Evolutionary conservation across 2,329 filamentous ascomycete species (phyloP), one percentile per base, ranked within the genome.

Genomic region (Monilinia laxa): DNA sequence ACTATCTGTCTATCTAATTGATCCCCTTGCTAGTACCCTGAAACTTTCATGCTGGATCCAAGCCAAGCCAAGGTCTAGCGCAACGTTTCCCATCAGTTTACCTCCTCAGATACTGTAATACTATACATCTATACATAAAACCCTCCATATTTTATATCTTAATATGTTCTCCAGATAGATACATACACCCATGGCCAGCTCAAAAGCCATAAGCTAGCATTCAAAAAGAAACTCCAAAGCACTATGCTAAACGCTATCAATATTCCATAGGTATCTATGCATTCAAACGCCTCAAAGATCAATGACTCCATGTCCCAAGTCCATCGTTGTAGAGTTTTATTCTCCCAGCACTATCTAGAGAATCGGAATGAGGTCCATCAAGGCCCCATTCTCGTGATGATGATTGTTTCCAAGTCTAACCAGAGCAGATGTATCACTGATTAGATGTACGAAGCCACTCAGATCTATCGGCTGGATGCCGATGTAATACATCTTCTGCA

Each of bases 401-500:
- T 60, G 56, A 63, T 63, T 62, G 11, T 45, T 62, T 56, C 6
- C 35, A n/a, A 55, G 25, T 7, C 49, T 20, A 54, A n/a, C 18
- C 20, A 42, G 5, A 3, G 11, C 23, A 10, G 31, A 38, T 38
- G 12, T 9, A 52, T 52, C 49, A 52, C 11, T 51, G 51, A 20
- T 47, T 58, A 35, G 38, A 53, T 40, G 18, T 4, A 38, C 40
- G 51, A 35, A 66, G 63, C 66, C 56, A 67, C 10, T 25, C 64
- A 31, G 58, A 67, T 35, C 68, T 70, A 69, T 85, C 84, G 2
- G 83, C 80, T 2, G 84, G 82, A 70, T 86, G 84, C 45, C 77
- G 75, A 25, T 80, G 79, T 31, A 83, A 74, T 11, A 80, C 78
- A 35, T 81, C 78, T 2, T 76, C 76, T n/a, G 78, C 76, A 6